phyloP scores from a whole-genome alignment of 441 rosid genomes.

The Omphalea diandra region DNA sequence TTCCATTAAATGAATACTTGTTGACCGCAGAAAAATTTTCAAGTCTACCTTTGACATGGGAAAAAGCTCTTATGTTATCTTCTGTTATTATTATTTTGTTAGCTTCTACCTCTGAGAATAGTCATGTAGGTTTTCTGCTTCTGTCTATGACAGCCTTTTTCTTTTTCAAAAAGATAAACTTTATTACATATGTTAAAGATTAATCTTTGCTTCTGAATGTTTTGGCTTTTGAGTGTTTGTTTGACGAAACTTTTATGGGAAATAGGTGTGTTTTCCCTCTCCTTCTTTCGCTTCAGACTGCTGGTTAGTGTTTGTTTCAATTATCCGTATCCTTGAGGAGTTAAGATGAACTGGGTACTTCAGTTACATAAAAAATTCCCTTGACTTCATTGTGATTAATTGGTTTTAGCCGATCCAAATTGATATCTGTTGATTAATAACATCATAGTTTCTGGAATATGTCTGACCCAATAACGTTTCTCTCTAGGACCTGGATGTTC shows the following conservation, averaged over 20 bases:
- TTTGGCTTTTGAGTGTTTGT: not conserved
- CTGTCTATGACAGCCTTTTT: too few species aligned
- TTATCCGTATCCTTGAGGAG: not conserved
- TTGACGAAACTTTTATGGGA: not conserved
- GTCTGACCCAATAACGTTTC: constrained; percentile 13
- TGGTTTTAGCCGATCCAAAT: not conserved
- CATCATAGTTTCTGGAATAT: too few species aligned
- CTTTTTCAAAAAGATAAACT: not conserved
- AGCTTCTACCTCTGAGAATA: not conserved
- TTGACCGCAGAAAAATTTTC: not conserved
- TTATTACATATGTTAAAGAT: not conserved
- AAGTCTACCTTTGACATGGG: not conserved
- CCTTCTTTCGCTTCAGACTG: not conserved
- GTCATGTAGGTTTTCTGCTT: not conserved
- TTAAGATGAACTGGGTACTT: not conserved
- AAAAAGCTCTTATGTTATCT: not conserved
- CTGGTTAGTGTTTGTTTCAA: not conserved
- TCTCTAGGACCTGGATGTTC: constrained; percentile 97
- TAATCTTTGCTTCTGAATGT: not conserved
- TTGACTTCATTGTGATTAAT: not conserved
- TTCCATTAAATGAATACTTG: not conserved
- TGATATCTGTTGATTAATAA: too few species aligned
- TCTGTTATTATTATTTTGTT: not conserved
- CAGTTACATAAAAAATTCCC: not conserved
- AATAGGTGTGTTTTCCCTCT: not conserved